phyloP scores from a whole-genome alignment of 495 filamentous ascomycete species.

The Penicillium robsamsonii region DNA sequence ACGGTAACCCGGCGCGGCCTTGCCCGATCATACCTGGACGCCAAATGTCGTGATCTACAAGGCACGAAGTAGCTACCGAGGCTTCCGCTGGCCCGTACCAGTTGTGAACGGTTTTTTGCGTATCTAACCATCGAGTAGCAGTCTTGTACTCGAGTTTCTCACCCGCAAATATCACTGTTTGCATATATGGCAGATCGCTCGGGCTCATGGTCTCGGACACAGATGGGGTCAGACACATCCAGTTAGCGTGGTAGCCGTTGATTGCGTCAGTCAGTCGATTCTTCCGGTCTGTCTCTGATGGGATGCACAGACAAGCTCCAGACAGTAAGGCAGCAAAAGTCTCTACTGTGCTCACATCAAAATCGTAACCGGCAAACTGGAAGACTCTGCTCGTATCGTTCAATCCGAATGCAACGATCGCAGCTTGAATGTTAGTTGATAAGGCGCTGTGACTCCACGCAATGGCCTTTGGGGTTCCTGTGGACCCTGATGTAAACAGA shows the following conservation, averaged over 20 bases:
- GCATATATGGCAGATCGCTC: neutral
- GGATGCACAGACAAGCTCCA: neutral
- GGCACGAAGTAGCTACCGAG: neutral
- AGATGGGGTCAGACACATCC: neutral
- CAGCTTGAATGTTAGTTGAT: neutral
- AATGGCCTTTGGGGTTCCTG: neutral
- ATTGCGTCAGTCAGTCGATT: neutral
- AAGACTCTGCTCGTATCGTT: neutral
- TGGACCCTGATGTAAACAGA: neutral
- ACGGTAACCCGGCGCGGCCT: neutral
- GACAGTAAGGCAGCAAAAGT: neutral
- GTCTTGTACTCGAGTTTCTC: neutral
- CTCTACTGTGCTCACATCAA: neutral
- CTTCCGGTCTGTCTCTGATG: neutral
- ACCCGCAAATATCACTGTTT: neutral
- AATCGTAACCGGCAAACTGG: neutral
- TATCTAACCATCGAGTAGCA: neutral
- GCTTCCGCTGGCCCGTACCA: neutral
- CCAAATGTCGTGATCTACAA: neutral
- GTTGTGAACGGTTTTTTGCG: neutral
- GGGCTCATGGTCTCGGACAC: neutral
- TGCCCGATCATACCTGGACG: neutral
- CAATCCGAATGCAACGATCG: neutral
- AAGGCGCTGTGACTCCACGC: neutral
- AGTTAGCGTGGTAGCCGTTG: neutral